Evolutionary conservation across 257 asterid genomes (phyloP), one percentile per base, ranked within the genome.

Genomic region (Linaria vulgaris): DNA sequence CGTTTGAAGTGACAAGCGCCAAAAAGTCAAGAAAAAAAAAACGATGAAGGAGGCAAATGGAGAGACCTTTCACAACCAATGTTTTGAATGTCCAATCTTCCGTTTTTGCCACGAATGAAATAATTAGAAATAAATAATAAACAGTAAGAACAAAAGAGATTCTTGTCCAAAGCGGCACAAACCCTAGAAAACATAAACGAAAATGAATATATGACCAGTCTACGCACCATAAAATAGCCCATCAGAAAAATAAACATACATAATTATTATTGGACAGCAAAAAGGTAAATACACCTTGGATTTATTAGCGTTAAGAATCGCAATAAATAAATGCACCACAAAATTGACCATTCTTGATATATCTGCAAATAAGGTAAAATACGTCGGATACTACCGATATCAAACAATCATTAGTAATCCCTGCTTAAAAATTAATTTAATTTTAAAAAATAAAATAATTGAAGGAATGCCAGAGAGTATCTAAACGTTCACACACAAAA

Each of bases 401-500:
- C 49, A 12, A 13, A 44, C 15, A 12, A 44, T 44, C 9, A 12
- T 49, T 16, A 54, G 54, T 24, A 9, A 22, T 1, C 21, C 45
- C 38, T 57, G 24, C 34, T 52, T 12, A 1, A 58, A 45, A 43
- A n/a, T 8, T 12, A 25, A n/a, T 31, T 12, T 37, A 57, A 37
- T 46, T 64, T 56, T 44, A 46, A 13, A 15, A 53, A 46, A 46
- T 34, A 34, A 4, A 34, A 27, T 27, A 27, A n/a, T 30, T 30
- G 37, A 30, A 34, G 41, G 10, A 30, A 30, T 30, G 1, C 41
- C 41, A 1, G 25, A 6, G n/a, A 64, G 44, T 46, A 50, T 31
- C 52, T 24, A 31, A 65, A 22, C 41, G 56, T 38, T 37, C 41
- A 45, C 54, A 63, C 50, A 54, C 56, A 30, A 70, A 30, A 3